phyloP scores from a whole-genome alignment of 2,329 filamentous ascomycete genomes.

The Fusarium verticillioides region DNA sequence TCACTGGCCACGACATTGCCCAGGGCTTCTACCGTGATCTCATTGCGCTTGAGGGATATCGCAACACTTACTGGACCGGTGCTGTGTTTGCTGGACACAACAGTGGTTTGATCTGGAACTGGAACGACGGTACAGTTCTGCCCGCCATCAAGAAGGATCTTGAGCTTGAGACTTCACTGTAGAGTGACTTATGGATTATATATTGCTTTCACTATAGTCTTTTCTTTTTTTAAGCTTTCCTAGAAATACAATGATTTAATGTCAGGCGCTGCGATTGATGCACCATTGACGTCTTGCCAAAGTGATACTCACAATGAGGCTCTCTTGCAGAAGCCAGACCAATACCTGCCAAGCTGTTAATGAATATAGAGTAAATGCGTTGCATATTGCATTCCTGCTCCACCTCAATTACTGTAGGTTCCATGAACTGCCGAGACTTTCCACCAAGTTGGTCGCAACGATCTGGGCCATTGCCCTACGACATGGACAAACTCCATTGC shows the following conservation, averaged over 20 bases:
- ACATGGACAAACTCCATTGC: accelerated
- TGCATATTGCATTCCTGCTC: accelerated
- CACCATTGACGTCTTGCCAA: background rate
- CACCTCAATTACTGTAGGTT: background rate
- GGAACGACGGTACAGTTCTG: slow-evolving; percentile 31
- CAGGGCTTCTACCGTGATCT: slow-evolving; percentile 28
- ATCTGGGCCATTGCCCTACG: accelerated
- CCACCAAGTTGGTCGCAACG: no score
- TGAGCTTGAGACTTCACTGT: slow-evolving; percentile 5
- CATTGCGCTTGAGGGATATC: slow-evolving; percentile 12
- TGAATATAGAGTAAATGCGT: accelerated
- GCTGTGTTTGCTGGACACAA: slow-evolving; percentile 37
- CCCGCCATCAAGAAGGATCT: slow-evolving; percentile 32
- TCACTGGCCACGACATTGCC: background rate
- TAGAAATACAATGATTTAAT: background rate
- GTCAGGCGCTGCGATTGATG: background rate
- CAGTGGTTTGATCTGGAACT: slow-evolving; percentile 35
- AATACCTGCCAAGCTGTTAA: background rate
- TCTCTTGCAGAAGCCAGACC: background rate
- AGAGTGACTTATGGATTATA: background rate
- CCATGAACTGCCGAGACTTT: background rate
- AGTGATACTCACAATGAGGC: background rate
- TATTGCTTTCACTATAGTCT: background rate
- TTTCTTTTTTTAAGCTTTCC: background rate
- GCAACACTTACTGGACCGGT: slow-evolving; percentile 38